Evolutionary conservation across 2,329 filamentous ascomycete genomes (phyloP), one percentile per base, ranked within the genome.

Genomic region (Colletotrichum eremochloae): DNA sequence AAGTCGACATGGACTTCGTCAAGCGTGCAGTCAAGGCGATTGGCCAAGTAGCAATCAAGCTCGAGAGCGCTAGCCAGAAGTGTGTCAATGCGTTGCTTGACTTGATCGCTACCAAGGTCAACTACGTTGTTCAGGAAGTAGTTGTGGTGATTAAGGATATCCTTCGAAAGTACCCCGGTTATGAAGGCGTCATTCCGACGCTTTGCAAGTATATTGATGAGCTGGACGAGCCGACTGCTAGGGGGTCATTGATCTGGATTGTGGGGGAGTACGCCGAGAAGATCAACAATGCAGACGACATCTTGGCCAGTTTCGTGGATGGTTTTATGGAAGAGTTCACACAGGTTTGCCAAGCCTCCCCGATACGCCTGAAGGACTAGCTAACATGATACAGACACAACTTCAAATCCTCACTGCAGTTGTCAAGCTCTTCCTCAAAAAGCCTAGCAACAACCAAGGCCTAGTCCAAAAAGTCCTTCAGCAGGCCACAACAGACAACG

Each of bases 81-180:
- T 98, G 96, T 75, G 96, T 99, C 74, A 97, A 97, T 77, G 94
- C 95, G 0, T 86, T 99, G 42, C 88, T 98, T 75, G 96, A 99
- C 78, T 86, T 99, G 58, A 98, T 99, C 80, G 93, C 96, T 75
- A 97, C 95, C 72, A 98, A 98, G 84, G 96, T 98, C 82, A 98
- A 98, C 85, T 99, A 99, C 79, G 96, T 99, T 62, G 96, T 99
- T 14, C 96, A 99, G 82, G 96, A 99, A 83, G 96, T 96, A 0
- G 92, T 98, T 74, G 94, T 99, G n/a, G 96, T 99, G 60, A 97
- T 98, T 86, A 98, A 97, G 85, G 96, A 99, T 76, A 98, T 99
- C 74, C 93, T 99, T 84, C 90, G 96, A 76, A 97, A 97, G 82
- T 99, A 99, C 78, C 95, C 96, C 11, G 96, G 96, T 29, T 99